phyloP scores from a whole-genome alignment of 805 yeast species.

The Wickerhamomyces bisporus region DNA sequence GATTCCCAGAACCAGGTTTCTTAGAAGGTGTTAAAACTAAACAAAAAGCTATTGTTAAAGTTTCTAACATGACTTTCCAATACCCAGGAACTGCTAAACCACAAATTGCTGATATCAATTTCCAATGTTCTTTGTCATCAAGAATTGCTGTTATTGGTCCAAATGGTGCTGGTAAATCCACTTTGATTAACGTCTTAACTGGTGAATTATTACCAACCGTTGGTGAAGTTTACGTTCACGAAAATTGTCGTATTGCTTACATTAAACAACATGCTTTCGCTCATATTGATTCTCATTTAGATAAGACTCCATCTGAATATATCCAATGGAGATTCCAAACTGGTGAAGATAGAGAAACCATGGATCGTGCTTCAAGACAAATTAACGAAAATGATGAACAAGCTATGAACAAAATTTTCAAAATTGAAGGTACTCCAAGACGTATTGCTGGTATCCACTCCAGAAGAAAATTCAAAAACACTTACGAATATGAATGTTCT shows the following conservation, averaged over 20 bases:
- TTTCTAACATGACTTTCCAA: slow-evolving; percentile 96
- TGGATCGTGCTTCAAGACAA: slow-evolving; percentile 99
- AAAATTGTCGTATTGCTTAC: slow-evolving; percentile 99
- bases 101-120: slow-evolving; percentile 83
- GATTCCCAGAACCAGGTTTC: slow-evolving; percentile 99
- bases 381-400: slow-evolving; percentile 95
- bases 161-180: slow-evolving; percentile 99
- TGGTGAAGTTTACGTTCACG: slow-evolving; percentile 99
- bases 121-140: slow-evolving; percentile 99
- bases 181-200: slow-evolving; percentile 96
- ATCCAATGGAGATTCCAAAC: slow-evolving; percentile 99
- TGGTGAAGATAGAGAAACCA: slow-evolving; percentile 99
- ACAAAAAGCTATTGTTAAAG: slow-evolving; percentile 99
- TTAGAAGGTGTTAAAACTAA: slow-evolving; percentile 99
- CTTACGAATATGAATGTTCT: slow-evolving; percentile 99
- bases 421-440: slow-evolving; percentile 98
- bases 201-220: slow-evolving; percentile 98
- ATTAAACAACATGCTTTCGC: slow-evolving; percentile 99
- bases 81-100: slow-evolving; percentile 98
- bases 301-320: slow-evolving; percentile 99
- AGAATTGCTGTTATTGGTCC: slow-evolving; percentile 99
- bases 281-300: slow-evolving; percentile 97
- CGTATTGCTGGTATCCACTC: slow-evolving; percentile 91
- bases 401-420: slow-evolving; percentile 99
- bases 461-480: slow-evolving; percentile 99